Evolutionary conservation across 2,329 filamentous ascomycete genomes (phyloP).

Genomic region (Alternaria arborescens): DNA sequence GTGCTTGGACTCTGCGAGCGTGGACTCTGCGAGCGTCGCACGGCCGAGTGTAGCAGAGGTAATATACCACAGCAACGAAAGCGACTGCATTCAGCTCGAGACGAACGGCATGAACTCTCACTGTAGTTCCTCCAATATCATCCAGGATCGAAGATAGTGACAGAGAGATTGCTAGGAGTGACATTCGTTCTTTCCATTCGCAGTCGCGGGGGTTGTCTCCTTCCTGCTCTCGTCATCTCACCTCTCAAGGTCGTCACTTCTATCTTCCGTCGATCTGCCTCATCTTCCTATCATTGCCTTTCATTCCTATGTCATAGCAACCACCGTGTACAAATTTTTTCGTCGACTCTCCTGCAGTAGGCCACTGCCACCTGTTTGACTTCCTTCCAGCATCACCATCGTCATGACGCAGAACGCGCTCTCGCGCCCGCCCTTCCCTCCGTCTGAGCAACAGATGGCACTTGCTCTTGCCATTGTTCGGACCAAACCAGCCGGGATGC

Average conservation of each 20-base stretch:
- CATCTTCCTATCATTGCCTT: not conserved
- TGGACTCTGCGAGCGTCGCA: not conserved
- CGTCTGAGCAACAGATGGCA: slow-evolving; percentile 40
- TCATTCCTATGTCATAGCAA: not conserved
- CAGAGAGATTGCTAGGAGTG: not conserved
- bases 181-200: slow-evolving; percentile 11
- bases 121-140: not conserved
- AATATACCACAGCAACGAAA: not conserved
- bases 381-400: not conserved
- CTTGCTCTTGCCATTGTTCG: slow-evolving; percentile 50
- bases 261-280: not conserved
- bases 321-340: not conserved
- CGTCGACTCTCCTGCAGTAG: not conserved
- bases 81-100: not conserved
- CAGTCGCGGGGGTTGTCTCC: not conserved
- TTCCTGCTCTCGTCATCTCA: not conserved
- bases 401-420: slow-evolving; percentile 15
- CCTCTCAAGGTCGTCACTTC: not conserved
- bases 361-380: not conserved
- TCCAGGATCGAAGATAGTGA: not conserved
- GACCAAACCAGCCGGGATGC: slow-evolving; percentile 48
- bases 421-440: slow-evolving; percentile 12
- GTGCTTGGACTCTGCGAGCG: not conserved
- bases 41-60: not conserved
- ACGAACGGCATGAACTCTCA: not conserved